These are phyloP conservation scores for Tuber magnatum DNA, from an alignment of 495 filamentous ascomycete species.

Conservation along the genomic window DNA sequence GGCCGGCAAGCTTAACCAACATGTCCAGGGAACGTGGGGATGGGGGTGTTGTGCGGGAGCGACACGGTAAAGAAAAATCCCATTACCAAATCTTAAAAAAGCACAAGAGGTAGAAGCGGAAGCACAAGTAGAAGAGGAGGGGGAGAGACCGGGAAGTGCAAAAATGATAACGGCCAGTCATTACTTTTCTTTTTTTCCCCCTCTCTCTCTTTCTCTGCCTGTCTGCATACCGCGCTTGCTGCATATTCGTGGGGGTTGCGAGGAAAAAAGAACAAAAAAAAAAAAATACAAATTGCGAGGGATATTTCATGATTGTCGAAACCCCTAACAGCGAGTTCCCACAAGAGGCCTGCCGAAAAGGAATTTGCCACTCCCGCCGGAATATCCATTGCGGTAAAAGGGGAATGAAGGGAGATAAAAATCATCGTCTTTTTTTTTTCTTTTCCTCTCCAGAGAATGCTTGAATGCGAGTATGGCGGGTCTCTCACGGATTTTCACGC, in stretches of 20 bases:
- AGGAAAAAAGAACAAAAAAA: not conserved
- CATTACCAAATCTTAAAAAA: not conserved
- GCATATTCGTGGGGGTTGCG: not conserved
- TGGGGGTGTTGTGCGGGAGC: not conserved
- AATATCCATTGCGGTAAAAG: not conserved
- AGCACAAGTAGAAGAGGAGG: not conserved
- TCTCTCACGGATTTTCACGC: not conserved
- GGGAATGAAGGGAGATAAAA: not conserved
- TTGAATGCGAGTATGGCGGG: not conserved
- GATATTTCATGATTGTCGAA: not conserved
- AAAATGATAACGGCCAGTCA: not conserved
- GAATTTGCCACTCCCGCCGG: not conserved
- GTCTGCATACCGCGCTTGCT: not conserved
- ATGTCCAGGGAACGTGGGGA: not conserved
- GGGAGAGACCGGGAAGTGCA: not conserved
- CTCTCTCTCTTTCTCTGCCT: not conserved
- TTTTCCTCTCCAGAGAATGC: not conserved
- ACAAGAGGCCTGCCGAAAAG: not conserved
- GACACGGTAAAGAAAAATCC: not conserved
- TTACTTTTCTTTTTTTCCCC: not conserved
- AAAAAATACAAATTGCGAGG: not conserved
- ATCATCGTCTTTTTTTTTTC: not conserved
- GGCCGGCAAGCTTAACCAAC: not conserved
- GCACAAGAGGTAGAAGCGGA: not conserved
- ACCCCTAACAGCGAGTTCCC: not conserved